Evolutionary conservation across 192 early-diverging fungal species (phyloP), one percentile per base, ranked within the genome.

Genomic region (Lobulomyces angularis): DNA sequence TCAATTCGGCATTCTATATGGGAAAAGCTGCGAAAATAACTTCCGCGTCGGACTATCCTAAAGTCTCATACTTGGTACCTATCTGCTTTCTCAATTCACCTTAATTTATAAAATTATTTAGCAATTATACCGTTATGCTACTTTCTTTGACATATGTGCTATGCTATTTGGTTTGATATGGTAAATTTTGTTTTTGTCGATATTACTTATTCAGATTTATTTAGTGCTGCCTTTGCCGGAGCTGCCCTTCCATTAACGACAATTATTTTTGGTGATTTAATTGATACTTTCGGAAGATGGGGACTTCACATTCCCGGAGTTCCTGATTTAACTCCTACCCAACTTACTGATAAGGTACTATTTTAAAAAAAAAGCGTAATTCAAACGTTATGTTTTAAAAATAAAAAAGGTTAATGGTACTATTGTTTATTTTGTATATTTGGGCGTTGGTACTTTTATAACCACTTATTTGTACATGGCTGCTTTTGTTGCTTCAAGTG

Each of bases 391-490:
- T 45, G 14, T 35, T 20, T 9, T 43, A 56, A 24, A 14, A 43
- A 11, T 37, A 45, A 1, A 24, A n/a, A 17, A 20, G 12, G 36
- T 55, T 2, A 44, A 44, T 3, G 46, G 27, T 16, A 50, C 50
- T 19, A 46, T 66, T 32, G 37, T 69, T 8, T 51, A 48, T 41
- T 75, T 78, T 48, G 53, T 75, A 29, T 69, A 64, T 46, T 56
- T 84, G 27, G 82, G 74, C 26, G 50, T 63, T 20, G 65, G 41
- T 38, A 59, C 73, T 21, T 62, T 82, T 26, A 32, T 72, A 14
- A 49, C 58, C 31, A 66, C 74, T 4, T 81, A 78, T 56, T 37
- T 60, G 37, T 66, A 71, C 48, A 79, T 77, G 65, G 63, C 69
- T 20, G 55, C 54, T 21, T 77, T 53, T 50, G 59, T 66, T 7